Percentiles rank a stretch among this genome's conserved stretches.
phyloP scores from a whole-genome alignment of 371 early-diverging fungal genomes.

The Mucor piriformis region DNA sequence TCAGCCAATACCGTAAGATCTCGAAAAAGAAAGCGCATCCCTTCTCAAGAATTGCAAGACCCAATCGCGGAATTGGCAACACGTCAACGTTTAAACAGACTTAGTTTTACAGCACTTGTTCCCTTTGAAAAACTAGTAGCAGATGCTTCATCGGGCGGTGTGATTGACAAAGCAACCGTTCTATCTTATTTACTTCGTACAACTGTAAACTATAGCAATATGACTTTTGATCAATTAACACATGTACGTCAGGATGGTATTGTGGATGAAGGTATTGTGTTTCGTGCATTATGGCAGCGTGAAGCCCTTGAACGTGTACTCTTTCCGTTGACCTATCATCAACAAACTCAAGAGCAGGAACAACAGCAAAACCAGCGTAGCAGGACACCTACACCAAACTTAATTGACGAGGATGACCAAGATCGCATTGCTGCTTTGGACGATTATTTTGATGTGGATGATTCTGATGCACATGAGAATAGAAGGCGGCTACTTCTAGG shows the following conservation, averaged over 20 bases:
- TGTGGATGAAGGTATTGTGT: constrained; percentile 51
- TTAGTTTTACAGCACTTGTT: constrained; percentile 44
- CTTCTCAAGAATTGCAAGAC: constrained; percentile 47
- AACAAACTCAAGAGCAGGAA: constrained; percentile 8
- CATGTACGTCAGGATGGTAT: constrained; percentile 48
- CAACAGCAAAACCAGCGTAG: neutral
- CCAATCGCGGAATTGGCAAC: neutral
- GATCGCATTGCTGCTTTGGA: constrained; percentile 39
- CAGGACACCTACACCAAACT: too few species aligned
- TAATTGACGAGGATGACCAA: neutral
- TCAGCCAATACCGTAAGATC: constrained; percentile 29
- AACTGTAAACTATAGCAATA: constrained; percentile 51
- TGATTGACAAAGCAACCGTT: constrained; percentile 51
- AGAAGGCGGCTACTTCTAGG: constrained; percentile 40
- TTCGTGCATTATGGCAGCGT: constrained; percentile 55
- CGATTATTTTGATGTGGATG: constrained; percentile 53
- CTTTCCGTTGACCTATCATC: constrained; percentile 29
- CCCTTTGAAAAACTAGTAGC: constrained; percentile 45
- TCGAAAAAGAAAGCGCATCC: constrained; percentile 45
- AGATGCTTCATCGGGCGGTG: constrained; percentile 47
- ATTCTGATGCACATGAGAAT: constrained; percentile 33
- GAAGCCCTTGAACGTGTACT: constrained; percentile 46
- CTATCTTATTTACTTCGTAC: constrained; percentile 44
- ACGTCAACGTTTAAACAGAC: constrained; percentile 17
- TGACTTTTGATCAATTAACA: constrained; percentile 53